Conservation (phyloP, 75 land plant genomes). For the Pinus taeda region DNA sequence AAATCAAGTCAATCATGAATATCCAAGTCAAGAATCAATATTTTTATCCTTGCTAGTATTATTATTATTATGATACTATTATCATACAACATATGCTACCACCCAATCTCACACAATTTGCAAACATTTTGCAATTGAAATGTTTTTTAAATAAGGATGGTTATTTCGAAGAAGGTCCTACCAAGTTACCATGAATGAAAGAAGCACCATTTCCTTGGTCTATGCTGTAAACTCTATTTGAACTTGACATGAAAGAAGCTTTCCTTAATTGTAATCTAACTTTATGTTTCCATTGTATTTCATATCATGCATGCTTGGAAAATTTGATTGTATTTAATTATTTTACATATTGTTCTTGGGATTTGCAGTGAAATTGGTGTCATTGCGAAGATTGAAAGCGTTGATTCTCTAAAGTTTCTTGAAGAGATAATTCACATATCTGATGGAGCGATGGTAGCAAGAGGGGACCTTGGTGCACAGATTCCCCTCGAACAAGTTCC, state of each 20-base stretch:
- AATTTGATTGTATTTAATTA: not conserved
- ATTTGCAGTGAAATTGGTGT: constrained; percentile 76
- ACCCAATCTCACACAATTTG: too few species aligned
- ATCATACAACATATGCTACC: too few species aligned
- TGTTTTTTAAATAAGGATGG: not conserved
- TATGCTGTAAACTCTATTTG: not conserved
- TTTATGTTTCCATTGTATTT: not conserved
- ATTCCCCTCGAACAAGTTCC: constrained; percentile 95
- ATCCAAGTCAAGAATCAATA: too few species aligned
- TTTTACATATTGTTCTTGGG: not conserved
- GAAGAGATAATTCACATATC: constrained; percentile 85
- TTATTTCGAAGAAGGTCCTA: not conserved
- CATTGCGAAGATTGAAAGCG: constrained; percentile 92
- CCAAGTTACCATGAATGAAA: not conserved
- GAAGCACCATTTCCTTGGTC: not conserved
- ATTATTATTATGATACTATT: too few species aligned
- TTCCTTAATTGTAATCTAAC: not conserved
- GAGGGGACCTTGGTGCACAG: constrained; percentile 98
- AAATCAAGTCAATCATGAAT: too few species aligned
- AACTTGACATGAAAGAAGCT: not conserved
- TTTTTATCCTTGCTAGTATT: too few species aligned
- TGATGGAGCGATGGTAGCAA: constrained; percentile 99
- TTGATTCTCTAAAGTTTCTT: constrained; percentile 83
- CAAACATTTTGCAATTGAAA: not conserved
- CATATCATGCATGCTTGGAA: not conserved